Evolutionary conservation across 768 basidiomycete species (phyloP).

Genomic region (Pleurotus djamor): DNA sequence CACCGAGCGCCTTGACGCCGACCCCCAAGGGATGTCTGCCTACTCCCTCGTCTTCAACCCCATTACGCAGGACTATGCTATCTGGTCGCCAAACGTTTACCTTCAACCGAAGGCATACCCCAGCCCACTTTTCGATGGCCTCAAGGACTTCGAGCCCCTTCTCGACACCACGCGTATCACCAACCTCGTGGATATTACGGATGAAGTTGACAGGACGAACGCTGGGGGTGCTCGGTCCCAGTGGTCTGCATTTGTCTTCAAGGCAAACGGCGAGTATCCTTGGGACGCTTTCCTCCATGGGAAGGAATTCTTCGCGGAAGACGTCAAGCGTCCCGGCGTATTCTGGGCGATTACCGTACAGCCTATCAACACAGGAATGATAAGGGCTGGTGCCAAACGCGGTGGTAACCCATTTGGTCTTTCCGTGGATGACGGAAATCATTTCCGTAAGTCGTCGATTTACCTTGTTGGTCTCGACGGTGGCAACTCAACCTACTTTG

Average conservation of each 20-base stretch:
- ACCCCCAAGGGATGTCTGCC: constrained; percentile 7
- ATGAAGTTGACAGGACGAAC: background rate
- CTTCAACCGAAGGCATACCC: constrained; percentile 1
- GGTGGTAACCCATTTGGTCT: constrained; percentile 11
- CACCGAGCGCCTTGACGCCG: constrained; percentile 3
- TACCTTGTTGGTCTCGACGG: background rate
- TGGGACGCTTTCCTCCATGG: constrained; percentile 10
- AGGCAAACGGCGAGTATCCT: constrained; percentile 4
- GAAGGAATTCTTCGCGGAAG: background rate
- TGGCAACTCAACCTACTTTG: background rate
- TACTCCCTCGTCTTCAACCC: constrained; percentile 8
- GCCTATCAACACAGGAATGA: constrained; percentile 9
- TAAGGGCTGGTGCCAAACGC: background rate
- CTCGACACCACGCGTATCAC: constrained; percentile 8
- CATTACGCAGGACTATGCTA: constrained; percentile 2
- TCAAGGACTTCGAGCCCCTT: background rate
- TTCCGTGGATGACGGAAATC: constrained; percentile 9
- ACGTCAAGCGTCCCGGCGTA: background rate
- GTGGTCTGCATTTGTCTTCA: constrained; percentile 11
- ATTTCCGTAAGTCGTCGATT: constrained; percentile 8
- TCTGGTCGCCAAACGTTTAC: constrained; percentile 9
- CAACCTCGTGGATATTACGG: background rate
- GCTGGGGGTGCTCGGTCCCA: constrained; percentile 7
- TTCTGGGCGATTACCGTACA: constrained; percentile 7
- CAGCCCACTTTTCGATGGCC: constrained; percentile 9